Percentiles rank a stretch among this genome's conserved stretches.
Conservation (phyloP, 1,284 basidiomycete species). For the Mycosarcoma maydis region DNA sequence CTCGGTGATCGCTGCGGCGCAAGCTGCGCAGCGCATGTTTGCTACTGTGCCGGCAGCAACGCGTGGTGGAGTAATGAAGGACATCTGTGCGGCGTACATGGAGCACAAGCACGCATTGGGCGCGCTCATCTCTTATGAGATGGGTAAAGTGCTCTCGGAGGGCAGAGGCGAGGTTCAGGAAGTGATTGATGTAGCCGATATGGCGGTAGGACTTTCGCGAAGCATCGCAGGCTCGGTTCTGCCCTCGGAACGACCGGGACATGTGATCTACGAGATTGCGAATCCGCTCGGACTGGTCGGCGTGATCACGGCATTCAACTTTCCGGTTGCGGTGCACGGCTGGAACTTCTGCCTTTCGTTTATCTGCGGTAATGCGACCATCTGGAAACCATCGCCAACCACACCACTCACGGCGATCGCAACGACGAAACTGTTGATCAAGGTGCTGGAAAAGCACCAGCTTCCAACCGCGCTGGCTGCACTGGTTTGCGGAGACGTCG, state of each 20-base stretch:
- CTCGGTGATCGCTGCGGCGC: conserved; percentile 73
- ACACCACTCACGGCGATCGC: conserved; percentile 87
- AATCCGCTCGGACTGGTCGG: conserved; percentile 93
- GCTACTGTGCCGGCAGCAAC: conserved; percentile 83
- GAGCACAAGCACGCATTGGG: conserved; percentile 84
- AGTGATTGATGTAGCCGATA: conserved; percentile 88
- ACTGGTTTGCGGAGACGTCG: conserved; percentile 83
- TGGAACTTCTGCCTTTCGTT: conserved; percentile 91
- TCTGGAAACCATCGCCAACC: conserved; percentile 93
- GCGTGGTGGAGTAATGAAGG: conserved; percentile 85
- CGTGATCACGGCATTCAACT: conserved; percentile 90
- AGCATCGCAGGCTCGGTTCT: conserved; percentile 76
- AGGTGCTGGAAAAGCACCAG: conserved; percentile 81
- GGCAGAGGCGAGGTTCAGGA: conserved; percentile 93
- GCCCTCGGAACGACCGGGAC: conserved; percentile 54
- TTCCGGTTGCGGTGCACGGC: conserved; percentile 77
- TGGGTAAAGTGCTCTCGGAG: conserved; percentile 93
- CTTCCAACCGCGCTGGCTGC: conserved; percentile 83
- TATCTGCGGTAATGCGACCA: conserved; percentile 87
- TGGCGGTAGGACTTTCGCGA: conserved; percentile 83
- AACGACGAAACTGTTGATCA: conserved; percentile 82
- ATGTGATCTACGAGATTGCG: conserved; percentile 70
- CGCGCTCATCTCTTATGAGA: conserved; percentile 76
- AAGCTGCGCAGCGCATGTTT: conserved; percentile 78
- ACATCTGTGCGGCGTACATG: conserved; percentile 84